phyloP scores from a whole-genome alignment of 2,329 filamentous ascomycete species.

The Pseudopyrenochaeta lycopersici region DNA sequence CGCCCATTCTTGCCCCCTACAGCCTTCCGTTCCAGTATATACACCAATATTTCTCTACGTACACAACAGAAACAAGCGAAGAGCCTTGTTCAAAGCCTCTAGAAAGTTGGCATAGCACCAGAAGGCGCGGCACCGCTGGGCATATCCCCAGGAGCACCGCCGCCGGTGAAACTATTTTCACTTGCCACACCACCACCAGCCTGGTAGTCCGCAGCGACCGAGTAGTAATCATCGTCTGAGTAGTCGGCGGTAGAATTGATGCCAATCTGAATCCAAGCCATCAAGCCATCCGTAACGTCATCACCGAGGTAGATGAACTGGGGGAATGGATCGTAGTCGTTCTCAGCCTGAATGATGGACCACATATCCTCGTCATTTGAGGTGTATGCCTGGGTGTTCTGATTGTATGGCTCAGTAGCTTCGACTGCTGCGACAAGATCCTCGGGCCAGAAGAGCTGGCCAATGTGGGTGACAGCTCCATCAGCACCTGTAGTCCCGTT shows the following conservation, averaged over 20 bases:
- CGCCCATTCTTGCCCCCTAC: no score
- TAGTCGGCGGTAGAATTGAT: slow-evolving; percentile 31
- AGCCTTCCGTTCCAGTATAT: no score
- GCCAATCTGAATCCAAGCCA: slow-evolving; percentile 37
- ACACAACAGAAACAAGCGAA: no score
- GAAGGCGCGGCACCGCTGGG: slow-evolving; percentile 18
- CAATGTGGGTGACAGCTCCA: slow-evolving; percentile 52
- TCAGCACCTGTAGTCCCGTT: slow-evolving; percentile 50
- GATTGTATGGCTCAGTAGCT: slow-evolving; percentile 48
- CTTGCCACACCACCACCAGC: slow-evolving; percentile 30
- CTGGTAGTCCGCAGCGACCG: slow-evolving; percentile 28
- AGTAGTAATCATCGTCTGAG: slow-evolving; percentile 20
- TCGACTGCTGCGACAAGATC: slow-evolving; percentile 50
- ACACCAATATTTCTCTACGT: no score
- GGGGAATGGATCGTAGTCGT: slow-evolving; percentile 32
- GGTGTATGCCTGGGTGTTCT: slow-evolving; percentile 39
- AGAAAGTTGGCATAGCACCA: slow-evolving; percentile 15
- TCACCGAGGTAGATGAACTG: slow-evolving; percentile 35
- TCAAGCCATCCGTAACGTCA: slow-evolving; percentile 31
- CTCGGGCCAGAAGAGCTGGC: slow-evolving; percentile 56
- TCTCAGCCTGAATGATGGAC: slow-evolving; percentile 34
- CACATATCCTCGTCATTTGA: slow-evolving; percentile 37
- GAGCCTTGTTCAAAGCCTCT: no score
- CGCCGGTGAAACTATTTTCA: slow-evolving; percentile 4
- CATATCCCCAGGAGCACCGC: slow-evolving; percentile 10